phyloP scores from a whole-genome alignment of 1,139 yeast species.

The Debaryomyces udenii region DNA sequence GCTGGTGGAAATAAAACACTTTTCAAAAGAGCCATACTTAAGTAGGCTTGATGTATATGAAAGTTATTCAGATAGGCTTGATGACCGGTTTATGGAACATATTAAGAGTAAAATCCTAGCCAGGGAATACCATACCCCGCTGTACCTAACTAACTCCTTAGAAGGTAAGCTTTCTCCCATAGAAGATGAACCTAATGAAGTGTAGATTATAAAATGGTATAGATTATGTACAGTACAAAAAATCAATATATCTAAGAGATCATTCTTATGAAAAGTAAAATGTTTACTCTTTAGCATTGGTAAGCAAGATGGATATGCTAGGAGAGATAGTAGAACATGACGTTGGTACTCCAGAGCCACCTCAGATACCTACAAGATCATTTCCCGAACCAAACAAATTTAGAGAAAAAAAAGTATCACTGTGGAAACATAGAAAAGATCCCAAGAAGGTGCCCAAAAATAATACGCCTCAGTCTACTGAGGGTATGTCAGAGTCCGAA shows the following conservation, averaged over 20 bases:
- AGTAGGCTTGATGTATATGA: constrained; percentile 13
- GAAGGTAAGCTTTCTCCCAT: not conserved
- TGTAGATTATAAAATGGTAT: not conserved
- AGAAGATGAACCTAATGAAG: not conserved
- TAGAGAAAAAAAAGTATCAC: constrained; percentile 26
- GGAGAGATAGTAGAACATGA: constrained; percentile 80
- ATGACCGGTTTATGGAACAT: constrained; percentile 22
- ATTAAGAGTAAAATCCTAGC: constrained; percentile 24
- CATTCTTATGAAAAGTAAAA: not conserved
- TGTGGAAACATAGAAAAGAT: constrained; percentile 23
- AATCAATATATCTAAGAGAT: not conserved
- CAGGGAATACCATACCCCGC: constrained; percentile 24
- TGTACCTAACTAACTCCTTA: constrained; percentile 16
- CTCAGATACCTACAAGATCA: constrained; percentile 35
- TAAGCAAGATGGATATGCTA: constrained; percentile 59
- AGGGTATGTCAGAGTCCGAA: constrained; percentile 57
- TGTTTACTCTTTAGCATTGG: not conserved
- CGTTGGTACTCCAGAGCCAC: constrained; percentile 38
- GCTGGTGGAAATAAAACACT: not conserved
- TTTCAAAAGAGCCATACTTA: constrained; percentile 4
- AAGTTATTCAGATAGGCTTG: constrained; percentile 17
- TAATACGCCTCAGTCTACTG: not conserved
- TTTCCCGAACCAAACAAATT: constrained; percentile 44
- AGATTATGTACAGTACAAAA: constrained; percentile 8
- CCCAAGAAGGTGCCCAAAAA: constrained; percentile 3